phyloP scores from a whole-genome alignment of 768 basidiomycete species.

The Boletus eberwhitei region DNA sequence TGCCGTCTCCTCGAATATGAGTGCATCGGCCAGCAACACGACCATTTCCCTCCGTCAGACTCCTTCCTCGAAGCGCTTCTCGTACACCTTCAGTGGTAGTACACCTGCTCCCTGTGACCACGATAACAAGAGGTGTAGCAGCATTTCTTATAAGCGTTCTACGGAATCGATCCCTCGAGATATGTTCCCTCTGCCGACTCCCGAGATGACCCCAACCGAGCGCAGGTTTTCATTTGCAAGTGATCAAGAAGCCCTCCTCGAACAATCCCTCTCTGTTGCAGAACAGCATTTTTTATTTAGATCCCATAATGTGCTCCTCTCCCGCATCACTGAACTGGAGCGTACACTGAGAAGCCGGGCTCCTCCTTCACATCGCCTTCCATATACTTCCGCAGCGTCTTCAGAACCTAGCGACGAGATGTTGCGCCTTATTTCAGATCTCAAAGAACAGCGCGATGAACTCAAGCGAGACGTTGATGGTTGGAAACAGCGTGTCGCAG shows the following conservation, averaged over 20 bases:
- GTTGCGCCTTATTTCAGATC: conserved; percentile 67
- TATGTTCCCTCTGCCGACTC: conserved; percentile 59
- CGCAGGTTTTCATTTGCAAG: conserved; percentile 37
- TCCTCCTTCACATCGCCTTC: conserved; percentile 47
- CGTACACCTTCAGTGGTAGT: conserved; percentile 23
- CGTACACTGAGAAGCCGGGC: conserved; percentile 50
- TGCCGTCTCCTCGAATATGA: conserved; percentile 26
- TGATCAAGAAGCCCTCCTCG: conserved; percentile 16
- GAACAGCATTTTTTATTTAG: conserved; percentile 87
- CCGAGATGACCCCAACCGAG: conserved; percentile 69
- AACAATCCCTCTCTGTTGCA: conserved; percentile 59
- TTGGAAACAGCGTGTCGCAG: conserved; percentile 74
- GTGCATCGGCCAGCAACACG: background rate
- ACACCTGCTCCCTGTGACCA: conserved; percentile 25
- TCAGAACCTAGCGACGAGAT: conserved; percentile 73
- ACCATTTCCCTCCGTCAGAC: conserved; percentile 4
- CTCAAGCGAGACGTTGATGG: conserved; percentile 85
- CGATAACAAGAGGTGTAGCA: conserved; percentile 52
- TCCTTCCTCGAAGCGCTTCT: conserved; percentile 25
- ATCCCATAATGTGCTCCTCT: conserved; percentile 77
- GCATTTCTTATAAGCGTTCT: conserved; percentile 71
- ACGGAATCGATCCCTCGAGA: conserved; percentile 31
- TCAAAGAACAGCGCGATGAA: conserved; percentile 87
- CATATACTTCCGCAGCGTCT: conserved; percentile 37
- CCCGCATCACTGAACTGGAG: conserved; percentile 80